Evolutionary conservation across 306 rosid species (phyloP).

Genomic region (Trichosanthes truncata): DNA sequence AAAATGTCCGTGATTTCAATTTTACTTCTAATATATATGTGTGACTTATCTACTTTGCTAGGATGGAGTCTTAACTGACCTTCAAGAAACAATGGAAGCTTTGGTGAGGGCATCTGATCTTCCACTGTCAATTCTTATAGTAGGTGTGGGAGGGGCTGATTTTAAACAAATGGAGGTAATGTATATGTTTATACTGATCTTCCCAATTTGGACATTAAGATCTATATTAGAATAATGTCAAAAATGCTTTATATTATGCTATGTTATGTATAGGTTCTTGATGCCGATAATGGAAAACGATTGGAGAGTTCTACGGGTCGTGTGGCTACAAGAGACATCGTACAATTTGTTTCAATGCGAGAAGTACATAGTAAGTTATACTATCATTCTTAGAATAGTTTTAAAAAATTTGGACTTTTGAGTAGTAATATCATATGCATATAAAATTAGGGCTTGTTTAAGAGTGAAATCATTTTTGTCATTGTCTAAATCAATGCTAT

Average conservation of each 20-base stretch:
- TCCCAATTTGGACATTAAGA: not conserved
- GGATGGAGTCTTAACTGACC: conserved; percentile 89
- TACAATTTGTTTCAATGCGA: conserved; percentile 79
- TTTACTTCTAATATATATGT: not conserved
- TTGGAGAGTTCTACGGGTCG: conserved; percentile 61
- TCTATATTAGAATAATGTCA: not conserved
- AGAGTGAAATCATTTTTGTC: not conserved
- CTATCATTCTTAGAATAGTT: too few relatives aligned
- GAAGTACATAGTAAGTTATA: conserved; percentile 53
- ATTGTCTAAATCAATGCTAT: too few relatives aligned
- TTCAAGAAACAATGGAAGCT: conserved; percentile 75
- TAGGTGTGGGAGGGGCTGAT: conserved; percentile 81
- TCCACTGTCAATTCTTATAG: conserved; percentile 72
- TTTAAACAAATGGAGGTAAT: conserved; percentile 77
- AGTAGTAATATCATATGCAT: not conserved
- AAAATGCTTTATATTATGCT: not conserved
- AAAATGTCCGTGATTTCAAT: not conserved
- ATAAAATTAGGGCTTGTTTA: not conserved
- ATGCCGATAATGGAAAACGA: conserved; percentile 60
- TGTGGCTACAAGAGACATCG: conserved; percentile 64
- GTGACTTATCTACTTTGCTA: conserved; percentile 13
- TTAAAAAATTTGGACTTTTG: not conserved
- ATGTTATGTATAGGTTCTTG: conserved; percentile 54
- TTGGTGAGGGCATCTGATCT: conserved; percentile 80
- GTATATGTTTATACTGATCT: not conserved